These are phyloP conservation scores for Globomyces pollinis-pini DNA, from an alignment of 192 early-diverging fungal genomes.

Conservation along the genomic window DNA sequence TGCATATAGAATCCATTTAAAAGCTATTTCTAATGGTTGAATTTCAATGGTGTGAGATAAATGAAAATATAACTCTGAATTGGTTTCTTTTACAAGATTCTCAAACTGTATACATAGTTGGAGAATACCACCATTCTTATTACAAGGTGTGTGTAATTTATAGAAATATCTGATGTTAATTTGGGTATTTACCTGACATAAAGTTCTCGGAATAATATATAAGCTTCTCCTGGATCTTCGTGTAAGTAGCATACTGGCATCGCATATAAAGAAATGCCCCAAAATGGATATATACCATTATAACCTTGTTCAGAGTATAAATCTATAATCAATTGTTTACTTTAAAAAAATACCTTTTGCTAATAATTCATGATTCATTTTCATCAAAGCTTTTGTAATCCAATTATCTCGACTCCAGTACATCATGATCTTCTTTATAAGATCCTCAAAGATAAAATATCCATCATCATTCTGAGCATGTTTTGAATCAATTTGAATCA, in stretches of 20 bases:
- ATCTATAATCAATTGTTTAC: too few species aligned
- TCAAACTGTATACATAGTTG: conserved; percentile 34
- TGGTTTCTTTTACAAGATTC: conserved; percentile 36
- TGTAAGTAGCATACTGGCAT: conserved; percentile 47
- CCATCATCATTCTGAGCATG: conserved; percentile 45
- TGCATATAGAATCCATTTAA: conserved; percentile 45
- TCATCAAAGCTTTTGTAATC: conserved; percentile 21
- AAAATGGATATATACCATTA: conserved; percentile 46
- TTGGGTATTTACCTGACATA: conserved; percentile 33
- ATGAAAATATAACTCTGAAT: conserved; percentile 35
- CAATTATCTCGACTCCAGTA: conserved; percentile 46
- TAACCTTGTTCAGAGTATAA: conserved; percentile 12
- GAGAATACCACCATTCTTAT: conserved; percentile 15
- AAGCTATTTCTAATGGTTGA: conserved; percentile 32
- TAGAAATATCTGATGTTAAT: conserved; percentile 36
- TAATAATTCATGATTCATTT: too few species aligned
- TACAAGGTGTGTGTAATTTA: conserved; percentile 36
- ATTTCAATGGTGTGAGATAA: conserved; percentile 21
- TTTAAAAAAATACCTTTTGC: conserved; percentile 11
- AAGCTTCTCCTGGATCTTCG: conserved; percentile 30
- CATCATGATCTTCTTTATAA: conserved; percentile 33
- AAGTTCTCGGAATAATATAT: conserved; percentile 45
- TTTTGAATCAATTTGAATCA: conserved; percentile 35
- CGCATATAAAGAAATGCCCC: conserved; percentile 41
- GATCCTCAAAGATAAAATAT: conserved; percentile 55